A percentile compares a stretch with the other conserved stretches of the same genome.
These are phyloP conservation scores for Trametes hirsuta DNA, from an alignment of 1,284 basidiomycete genomes.

Conservation along the genomic window DNA sequence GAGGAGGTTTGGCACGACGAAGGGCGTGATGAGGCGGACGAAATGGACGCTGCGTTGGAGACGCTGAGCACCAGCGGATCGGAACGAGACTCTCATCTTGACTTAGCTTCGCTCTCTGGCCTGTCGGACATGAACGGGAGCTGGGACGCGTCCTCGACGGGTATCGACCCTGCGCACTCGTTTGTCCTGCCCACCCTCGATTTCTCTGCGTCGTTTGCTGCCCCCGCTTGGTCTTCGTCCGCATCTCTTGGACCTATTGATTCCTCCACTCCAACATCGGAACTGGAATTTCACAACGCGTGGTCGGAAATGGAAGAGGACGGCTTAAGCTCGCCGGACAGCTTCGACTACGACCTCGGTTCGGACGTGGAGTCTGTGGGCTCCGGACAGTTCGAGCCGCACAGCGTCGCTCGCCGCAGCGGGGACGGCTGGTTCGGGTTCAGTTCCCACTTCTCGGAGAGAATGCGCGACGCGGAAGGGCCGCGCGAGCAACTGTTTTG, in stretches of 20 bases:
- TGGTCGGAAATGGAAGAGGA: slow-evolving; percentile 26
- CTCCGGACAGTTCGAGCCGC: not conserved
- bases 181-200: slow-evolving; percentile 73
- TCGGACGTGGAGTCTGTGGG: slow-evolving; percentile 4
- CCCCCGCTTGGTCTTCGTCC: slow-evolving; percentile 22
- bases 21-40: slow-evolving; percentile 33
- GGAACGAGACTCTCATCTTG: slow-evolving; percentile 23
- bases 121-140: slow-evolving; percentile 15
- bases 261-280: slow-evolving; percentile 8
- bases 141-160: slow-evolving; percentile 14
- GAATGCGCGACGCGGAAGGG: slow-evolving; percentile 25
- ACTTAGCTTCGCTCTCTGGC: slow-evolving; percentile 13
- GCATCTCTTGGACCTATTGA: slow-evolving; percentile 13
- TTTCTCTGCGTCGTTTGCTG: slow-evolving; percentile 50
- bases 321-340: slow-evolving; percentile 11
- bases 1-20: slow-evolving; percentile 56
- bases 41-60: slow-evolving; percentile 35
- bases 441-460: slow-evolving; percentile 41
- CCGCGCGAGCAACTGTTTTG: slow-evolving; percentile 32
- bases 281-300: slow-evolving; percentile 34
- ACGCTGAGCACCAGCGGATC: slow-evolving; percentile 26
- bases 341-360: slow-evolving; percentile 8
- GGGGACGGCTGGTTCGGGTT: slow-evolving; percentile 30
- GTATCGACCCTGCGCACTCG: slow-evolving; percentile 54
- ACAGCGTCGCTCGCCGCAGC: slow-evolving; percentile 2